These are phyloP conservation scores for Sugiyamaella mastotermitis DNA, from an alignment of 805 yeast species.

Conservation along the genomic window DNA sequence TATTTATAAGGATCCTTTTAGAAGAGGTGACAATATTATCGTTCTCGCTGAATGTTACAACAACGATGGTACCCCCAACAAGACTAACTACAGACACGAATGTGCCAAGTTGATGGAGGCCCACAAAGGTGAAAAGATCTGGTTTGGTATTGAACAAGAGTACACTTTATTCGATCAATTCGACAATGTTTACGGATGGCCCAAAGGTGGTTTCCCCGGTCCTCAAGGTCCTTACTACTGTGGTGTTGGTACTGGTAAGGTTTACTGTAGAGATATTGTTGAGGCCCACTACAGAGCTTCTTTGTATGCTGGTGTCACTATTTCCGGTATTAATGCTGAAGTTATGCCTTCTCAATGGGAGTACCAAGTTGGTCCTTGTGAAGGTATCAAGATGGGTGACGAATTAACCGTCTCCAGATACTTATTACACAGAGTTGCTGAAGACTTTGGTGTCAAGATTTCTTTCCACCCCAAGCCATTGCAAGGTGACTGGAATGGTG, in stretches of 20 bases:
- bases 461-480: slow-evolving; percentile 99
- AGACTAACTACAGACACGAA: slow-evolving; percentile 96
- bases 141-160: slow-evolving; percentile 99
- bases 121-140: slow-evolving; percentile 73
- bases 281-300: slow-evolving; percentile 99
- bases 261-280: slow-evolving; percentile 93
- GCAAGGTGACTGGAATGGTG: slow-evolving; percentile 96
- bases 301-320: slow-evolving; percentile 81
- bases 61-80: slow-evolving; percentile 98
- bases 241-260: slow-evolving; percentile 99
- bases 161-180: slow-evolving; percentile 91
- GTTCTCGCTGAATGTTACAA: slow-evolving; percentile 96
- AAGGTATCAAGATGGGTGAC: slow-evolving; percentile 95
- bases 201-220: slow-evolving; percentile 99
- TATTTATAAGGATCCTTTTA: slow-evolving; percentile 92
- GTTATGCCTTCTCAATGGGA: slow-evolving; percentile 99
- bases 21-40: slow-evolving; percentile 94
- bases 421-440: slow-evolving; percentile 89
- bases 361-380: slow-evolving; percentile 98
- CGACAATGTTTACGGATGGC: slow-evolving; percentile 96
- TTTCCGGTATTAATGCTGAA: slow-evolving; percentile 98
- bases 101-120: slow-evolving; percentile 93
- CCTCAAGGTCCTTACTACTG: slow-evolving; percentile 99
- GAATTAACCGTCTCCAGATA: slow-evolving; percentile 95
- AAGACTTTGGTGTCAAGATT: slow-evolving; percentile 97